Evolutionary conservation across 2,329 filamentous ascomycete species (phyloP).

Genomic region (Exophiala viscosa): DNA sequence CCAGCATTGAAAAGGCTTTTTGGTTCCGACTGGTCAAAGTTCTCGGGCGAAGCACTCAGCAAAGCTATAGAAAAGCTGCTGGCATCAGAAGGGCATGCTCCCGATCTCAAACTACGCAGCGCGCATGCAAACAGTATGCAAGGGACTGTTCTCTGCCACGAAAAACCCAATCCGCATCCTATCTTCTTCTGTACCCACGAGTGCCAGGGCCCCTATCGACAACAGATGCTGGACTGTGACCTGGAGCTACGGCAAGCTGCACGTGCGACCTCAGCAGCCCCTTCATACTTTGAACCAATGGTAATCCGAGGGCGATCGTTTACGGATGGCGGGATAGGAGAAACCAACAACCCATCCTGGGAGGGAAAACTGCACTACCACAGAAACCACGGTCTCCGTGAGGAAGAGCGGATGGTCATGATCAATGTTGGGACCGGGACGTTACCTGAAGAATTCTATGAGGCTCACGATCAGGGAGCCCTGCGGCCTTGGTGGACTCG

Average conservation of each 20-base stretch:
- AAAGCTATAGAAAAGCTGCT: constrained; percentile 16
- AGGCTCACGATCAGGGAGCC: not conserved
- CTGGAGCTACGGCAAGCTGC: constrained; percentile 22
- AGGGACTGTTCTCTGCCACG: constrained; percentile 20
- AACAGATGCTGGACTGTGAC: constrained; percentile 14
- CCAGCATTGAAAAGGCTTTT: constrained; percentile 12
- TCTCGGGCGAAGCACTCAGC: constrained; percentile 15
- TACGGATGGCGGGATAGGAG: constrained; percentile 23
- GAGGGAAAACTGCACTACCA: constrained; percentile 22
- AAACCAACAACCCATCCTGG: constrained; percentile 26
- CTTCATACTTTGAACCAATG: constrained; percentile 24
- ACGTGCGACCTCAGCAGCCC: constrained; percentile 26
- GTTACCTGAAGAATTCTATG: constrained; percentile 5
- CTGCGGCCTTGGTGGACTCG: constrained; percentile 20
- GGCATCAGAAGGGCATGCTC: constrained; percentile 9
- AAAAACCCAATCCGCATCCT: constrained; percentile 14
- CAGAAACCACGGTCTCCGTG: constrained; percentile 14
- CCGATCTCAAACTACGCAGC: constrained; percentile 13
- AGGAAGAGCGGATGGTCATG: constrained; percentile 17
- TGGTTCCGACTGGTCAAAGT: constrained; percentile 22
- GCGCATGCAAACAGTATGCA: constrained; percentile 13
- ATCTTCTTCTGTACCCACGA: constrained; percentile 26
- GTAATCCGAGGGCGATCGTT: constrained; percentile 17
- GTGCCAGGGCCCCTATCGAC: constrained; percentile 19
- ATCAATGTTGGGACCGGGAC: constrained; percentile 25